Percentiles rank a stretch among this genome's conserved stretches.
phyloP scores from a whole-genome alignment of 108 stramenopile species.

The Stephanodiscus triporus region DNA sequence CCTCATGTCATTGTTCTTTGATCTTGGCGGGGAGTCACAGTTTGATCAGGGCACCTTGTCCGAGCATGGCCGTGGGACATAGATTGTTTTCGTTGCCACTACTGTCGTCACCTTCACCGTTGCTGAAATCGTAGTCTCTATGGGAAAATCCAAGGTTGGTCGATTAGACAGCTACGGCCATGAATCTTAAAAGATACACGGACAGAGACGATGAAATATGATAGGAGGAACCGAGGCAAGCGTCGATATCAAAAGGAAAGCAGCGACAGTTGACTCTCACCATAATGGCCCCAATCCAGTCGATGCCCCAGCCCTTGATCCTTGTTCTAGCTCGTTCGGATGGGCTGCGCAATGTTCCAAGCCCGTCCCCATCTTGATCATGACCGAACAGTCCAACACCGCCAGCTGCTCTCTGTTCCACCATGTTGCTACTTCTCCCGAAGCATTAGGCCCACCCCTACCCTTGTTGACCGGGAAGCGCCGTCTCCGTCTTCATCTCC shows the following conservation, averaged over 20 bases:
- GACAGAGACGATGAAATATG: neutral
- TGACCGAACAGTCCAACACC: constrained; percentile 82
- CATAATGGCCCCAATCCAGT: constrained; percentile 76
- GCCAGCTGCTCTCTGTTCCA: constrained; percentile 71
- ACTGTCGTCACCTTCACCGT: constrained; percentile 1
- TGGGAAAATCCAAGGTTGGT: constrained; percentile 67
- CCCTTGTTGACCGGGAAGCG: no score
- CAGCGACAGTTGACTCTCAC: constrained; percentile 29
- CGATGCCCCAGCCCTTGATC: constrained; percentile 82
- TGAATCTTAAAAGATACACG: constrained; percentile 68
- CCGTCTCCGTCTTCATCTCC: no score
- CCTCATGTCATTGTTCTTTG: constrained; percentile 93
- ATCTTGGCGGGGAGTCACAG: constrained; percentile 98
- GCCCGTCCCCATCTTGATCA: constrained; percentile 97
- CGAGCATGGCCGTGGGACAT: constrained; percentile 93
- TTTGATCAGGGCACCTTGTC: constrained; percentile 96
- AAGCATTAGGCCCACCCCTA: constrained; percentile 89
- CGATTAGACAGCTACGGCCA: constrained; percentile 89
- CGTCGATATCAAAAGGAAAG: neutral
- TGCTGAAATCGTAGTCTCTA: constrained; percentile 78
- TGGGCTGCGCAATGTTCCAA: constrained; percentile 92
- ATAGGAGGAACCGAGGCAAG: neutral
- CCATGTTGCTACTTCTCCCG: constrained; percentile 75
- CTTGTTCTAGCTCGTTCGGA: constrained; percentile 83
- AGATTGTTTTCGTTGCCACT: constrained; percentile 48